Conservation (phyloP, 1,284 basidiomycete genomes). For the Cystobasidium sp. region DNA sequence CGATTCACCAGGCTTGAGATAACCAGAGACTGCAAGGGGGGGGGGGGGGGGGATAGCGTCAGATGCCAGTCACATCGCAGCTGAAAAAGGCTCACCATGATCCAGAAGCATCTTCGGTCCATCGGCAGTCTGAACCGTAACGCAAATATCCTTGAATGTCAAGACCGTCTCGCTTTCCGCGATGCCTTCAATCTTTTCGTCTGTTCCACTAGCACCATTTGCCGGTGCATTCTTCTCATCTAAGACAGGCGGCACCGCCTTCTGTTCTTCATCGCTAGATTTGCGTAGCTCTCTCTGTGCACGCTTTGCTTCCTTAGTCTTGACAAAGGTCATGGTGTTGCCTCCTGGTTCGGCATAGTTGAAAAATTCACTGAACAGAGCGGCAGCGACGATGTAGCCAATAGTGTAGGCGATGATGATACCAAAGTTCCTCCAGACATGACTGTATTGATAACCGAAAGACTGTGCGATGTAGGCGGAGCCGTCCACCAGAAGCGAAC, state of each 20-base stretch:
- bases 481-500: conserved; percentile 21
- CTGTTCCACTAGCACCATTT: background rate
- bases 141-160: conserved; percentile 34
- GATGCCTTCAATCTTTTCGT: conserved; percentile 23
- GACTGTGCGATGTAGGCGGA: conserved; percentile 29
- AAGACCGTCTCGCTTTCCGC: conserved; percentile 12
- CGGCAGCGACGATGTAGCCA: conserved; percentile 28
- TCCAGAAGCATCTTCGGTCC: conserved; percentile 32
- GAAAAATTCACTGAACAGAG: conserved; percentile 36
- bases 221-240: background rate
- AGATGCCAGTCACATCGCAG: background rate
- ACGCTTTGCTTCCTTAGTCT: conserved; percentile 28
- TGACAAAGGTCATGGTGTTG: conserved; percentile 34
- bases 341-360: conserved; percentile 25
- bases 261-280: conserved; percentile 18
- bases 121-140: conserved; percentile 30
- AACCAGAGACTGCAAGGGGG: conserved; percentile 26
- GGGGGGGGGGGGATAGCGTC: background rate
- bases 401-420: conserved; percentile 29
- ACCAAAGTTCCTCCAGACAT: conserved; percentile 44
- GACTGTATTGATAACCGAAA: conserved; percentile 32
- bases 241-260: background rate
- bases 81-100: conserved; percentile 7
- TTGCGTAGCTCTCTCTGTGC: conserved; percentile 15
- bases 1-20: conserved; percentile 27